phyloP scores from a whole-genome alignment of 106 monocot genomes.

The Triglochin maritima region DNA sequence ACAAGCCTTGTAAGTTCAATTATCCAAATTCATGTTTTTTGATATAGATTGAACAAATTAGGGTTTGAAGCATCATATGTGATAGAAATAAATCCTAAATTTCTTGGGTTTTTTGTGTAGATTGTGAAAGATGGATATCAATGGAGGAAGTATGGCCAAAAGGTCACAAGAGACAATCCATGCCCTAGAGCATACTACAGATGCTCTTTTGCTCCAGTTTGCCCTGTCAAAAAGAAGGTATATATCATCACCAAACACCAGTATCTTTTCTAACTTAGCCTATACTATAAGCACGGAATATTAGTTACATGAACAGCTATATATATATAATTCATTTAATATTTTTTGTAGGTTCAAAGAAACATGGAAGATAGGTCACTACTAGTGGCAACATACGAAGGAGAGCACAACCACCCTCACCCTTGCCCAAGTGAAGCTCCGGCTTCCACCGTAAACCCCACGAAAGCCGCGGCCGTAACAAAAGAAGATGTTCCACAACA shows the following conservation, averaged over 20 bases:
- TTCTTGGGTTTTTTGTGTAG: slow-evolving; percentile 4
- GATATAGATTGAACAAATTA: no score
- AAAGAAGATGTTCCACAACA: not conserved
- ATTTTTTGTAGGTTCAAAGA: slow-evolving; percentile 38
- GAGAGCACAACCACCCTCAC: slow-evolving; percentile 30
- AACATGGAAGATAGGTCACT: slow-evolving; percentile 37
- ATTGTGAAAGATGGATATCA: slow-evolving; percentile 64
- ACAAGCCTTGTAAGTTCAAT: slow-evolving; percentile 36
- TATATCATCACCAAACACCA: not conserved
- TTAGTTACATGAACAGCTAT: no score
- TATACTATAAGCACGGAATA: no score
- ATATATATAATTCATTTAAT: no score
- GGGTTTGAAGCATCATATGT: no score
- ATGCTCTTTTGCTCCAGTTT: slow-evolving; percentile 67
- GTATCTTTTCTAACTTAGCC: no score
- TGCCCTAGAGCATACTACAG: slow-evolving; percentile 77
- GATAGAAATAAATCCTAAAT: no score
- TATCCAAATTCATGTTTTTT: no score
- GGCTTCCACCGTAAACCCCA: not conserved
- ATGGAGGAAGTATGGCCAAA: slow-evolving; percentile 78
- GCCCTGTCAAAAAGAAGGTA: slow-evolving; percentile 91
- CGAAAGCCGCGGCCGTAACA: no score
- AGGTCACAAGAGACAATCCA: slow-evolving; percentile 68
- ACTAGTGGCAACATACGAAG: slow-evolving; percentile 63
- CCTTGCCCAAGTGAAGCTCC: not conserved